Percentiles rank a stretch among this genome's conserved stretches.
Conservation (phyloP, 1,284 basidiomycete species). For the Cutaneotrichosporon arboriforme region DNA sequence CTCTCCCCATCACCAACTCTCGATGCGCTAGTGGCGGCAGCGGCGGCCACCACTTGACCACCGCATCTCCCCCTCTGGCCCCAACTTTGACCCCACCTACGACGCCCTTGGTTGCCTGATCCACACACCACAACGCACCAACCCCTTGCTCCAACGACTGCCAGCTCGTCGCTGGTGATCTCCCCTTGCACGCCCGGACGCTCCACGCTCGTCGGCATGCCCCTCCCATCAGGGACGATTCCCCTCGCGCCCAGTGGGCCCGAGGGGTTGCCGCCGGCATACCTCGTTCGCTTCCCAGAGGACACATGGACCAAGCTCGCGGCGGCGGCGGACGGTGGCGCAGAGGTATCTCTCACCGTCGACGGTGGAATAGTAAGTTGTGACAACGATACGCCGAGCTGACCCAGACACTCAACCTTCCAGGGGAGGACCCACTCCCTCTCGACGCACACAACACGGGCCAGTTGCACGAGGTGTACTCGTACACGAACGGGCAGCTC, state of each 20-base stretch:
- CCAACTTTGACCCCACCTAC: background rate
- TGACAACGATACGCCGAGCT: background rate
- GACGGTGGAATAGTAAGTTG: constrained; percentile 28
- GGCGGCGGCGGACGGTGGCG: constrained; percentile 9
- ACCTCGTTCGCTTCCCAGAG: constrained; percentile 36
- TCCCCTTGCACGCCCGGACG: background rate
- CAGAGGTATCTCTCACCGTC: constrained; percentile 20
- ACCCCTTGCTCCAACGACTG: no score
- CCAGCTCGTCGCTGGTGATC: background rate
- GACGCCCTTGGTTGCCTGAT: no score
- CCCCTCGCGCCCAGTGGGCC: constrained; percentile 14
- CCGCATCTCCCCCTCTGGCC: background rate
- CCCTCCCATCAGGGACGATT: constrained; percentile 21
- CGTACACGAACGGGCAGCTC: constrained; percentile 13
- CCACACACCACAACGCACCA: no score
- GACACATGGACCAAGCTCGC: constrained; percentile 30
- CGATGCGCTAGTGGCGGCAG: background rate
- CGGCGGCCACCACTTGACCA: background rate
- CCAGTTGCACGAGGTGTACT: constrained; percentile 28
- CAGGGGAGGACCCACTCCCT: constrained; percentile 21
- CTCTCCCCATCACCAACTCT: background rate
- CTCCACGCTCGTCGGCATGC: constrained; percentile 10
- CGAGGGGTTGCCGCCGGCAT: constrained; percentile 20
- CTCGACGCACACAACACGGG: constrained; percentile 23
- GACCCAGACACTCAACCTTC: constrained; percentile 27